Percentiles rank a stretch among this genome's conserved stretches.
phyloP scores from a whole-genome alignment of 306 rosid species.

The Vigna reflexopilosa region DNA sequence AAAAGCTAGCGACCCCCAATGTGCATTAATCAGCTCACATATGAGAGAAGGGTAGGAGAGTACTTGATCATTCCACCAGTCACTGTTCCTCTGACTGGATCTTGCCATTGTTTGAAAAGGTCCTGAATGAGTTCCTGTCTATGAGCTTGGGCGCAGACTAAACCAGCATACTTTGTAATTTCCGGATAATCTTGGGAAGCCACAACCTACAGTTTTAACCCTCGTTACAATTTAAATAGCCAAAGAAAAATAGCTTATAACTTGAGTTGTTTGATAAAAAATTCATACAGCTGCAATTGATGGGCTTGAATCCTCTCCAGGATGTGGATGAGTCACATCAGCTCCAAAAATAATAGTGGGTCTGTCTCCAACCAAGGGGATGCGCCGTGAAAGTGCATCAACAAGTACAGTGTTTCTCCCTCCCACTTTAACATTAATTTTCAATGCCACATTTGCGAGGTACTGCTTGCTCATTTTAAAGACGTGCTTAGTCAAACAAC shows the following conservation, averaged over 20 bases:
- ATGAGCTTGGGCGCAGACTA: conserved; percentile 98
- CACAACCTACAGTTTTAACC: conserved; percentile 69
- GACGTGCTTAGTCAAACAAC: conserved; percentile 90
- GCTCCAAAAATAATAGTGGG: conserved; percentile 99
- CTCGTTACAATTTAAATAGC: neutral
- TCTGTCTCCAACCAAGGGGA: conserved; percentile 88
- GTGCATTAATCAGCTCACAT: conserved; percentile 4
- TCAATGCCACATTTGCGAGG: conserved; percentile 88
- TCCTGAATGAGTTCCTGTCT: conserved; percentile 97
- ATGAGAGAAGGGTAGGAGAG: conserved; percentile 22
- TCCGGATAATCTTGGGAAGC: conserved; percentile 99
- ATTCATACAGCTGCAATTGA: conserved; percentile 92
- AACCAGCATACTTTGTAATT: conserved; percentile 92
- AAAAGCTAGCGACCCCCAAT: neutral
- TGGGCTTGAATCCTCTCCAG: conserved; percentile 98
- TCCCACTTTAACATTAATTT: conserved; percentile 95
- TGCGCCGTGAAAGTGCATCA: conserved; percentile 88
- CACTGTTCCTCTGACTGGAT: conserved; percentile 81
- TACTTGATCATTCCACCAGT: conserved; percentile 99
- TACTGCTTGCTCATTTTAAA: conserved; percentile 90
- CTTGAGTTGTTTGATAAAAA: neutral
- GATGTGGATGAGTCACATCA: conserved; percentile 99
- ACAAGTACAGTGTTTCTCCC: conserved; percentile 97
- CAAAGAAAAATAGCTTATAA: neutral
- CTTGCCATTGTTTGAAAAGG: conserved; percentile 91